Conservation (phyloP, 352 stramenopile genomes). For the Lagenidium giganteum region DNA sequence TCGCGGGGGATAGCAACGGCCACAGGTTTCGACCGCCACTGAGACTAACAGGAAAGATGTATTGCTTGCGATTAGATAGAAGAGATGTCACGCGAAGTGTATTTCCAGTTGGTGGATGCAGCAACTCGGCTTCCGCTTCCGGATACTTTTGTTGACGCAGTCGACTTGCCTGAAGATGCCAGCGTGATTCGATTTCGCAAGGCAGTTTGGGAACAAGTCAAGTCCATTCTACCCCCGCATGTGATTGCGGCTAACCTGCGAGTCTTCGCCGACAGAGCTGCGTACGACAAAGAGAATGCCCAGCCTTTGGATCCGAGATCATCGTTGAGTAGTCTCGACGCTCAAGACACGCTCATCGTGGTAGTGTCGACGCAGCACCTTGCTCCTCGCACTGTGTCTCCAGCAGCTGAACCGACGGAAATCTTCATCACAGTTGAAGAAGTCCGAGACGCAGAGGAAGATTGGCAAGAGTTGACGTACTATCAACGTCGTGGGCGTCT, state of each 20-base stretch:
- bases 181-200: neutral
- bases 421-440: slow-evolving; percentile 3
- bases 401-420: slow-evolving; percentile 3
- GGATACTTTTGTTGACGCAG: neutral
- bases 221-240: slow-evolving; percentile 2
- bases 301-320: slow-evolving; percentile 2
- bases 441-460: slow-evolving; percentile 2
- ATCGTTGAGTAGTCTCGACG: neutral
- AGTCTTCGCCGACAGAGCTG: neutral
- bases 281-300: slow-evolving; percentile 1
- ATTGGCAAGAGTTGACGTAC: slow-evolving; percentile 7
- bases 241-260: slow-evolving; percentile 2
- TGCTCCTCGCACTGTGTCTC: too few relatives aligned
- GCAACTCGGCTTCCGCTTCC: neutral
- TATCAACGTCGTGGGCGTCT: slow-evolving; percentile 6
- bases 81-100: neutral
- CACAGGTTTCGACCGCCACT: too few relatives aligned
- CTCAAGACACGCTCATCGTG: neutral
- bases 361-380: too few relatives aligned
- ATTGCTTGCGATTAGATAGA: neutral
- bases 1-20: too few relatives aligned
- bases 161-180: neutral
- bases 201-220: slow-evolving; percentile 1
- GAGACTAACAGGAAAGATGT: too few relatives aligned
- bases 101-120: slow-evolving; percentile 1